phyloP scores from a whole-genome alignment of 805 yeast species.

The Teunomyces gatunensis region DNA sequence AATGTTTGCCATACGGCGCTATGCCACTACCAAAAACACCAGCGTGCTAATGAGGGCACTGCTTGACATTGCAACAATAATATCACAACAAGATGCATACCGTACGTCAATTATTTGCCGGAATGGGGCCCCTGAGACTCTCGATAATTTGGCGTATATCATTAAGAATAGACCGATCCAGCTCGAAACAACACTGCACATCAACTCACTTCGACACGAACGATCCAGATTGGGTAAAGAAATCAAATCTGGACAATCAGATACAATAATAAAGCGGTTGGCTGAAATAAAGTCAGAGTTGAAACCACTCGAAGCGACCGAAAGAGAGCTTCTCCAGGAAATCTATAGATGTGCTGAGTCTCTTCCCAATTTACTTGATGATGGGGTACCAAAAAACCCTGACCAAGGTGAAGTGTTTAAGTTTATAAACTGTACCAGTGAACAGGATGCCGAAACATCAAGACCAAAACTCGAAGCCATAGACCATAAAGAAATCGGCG shows the following conservation, averaged over 20 bases:
- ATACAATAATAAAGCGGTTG: slow-evolving; percentile 16
- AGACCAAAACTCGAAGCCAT: slow-evolving; percentile 13
- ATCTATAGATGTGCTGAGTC: slow-evolving; percentile 43
- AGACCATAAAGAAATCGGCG: slow-evolving; percentile 76
- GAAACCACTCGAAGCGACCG: slow-evolving; percentile 24
- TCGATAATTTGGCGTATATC: slow-evolving; percentile 23
- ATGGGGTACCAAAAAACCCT: slow-evolving; percentile 40
- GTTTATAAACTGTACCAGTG: slow-evolving; percentile 50
- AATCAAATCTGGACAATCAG: slow-evolving; percentile 14
- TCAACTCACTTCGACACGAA: slow-evolving; percentile 26
- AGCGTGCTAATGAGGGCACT: slow-evolving; percentile 19
- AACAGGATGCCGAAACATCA: slow-evolving; percentile 17
- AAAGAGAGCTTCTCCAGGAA: slow-evolving; percentile 28
- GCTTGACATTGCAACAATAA: slow-evolving; percentile 22
- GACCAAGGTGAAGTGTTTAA: slow-evolving; percentile 45
- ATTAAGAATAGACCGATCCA: slow-evolving; percentile 24
- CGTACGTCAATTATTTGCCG: slow-evolving; percentile 29
- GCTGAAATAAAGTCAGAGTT: slow-evolving; percentile 23
- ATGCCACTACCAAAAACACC: slow-evolving; percentile 11
- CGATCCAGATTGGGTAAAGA: slow-evolving; percentile 25
- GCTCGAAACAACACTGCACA: slow-evolving; percentile 16
- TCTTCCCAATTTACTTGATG: slow-evolving; percentile 63
- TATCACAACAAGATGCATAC: slow-evolving; percentile 18
- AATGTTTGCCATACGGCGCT: slow-evolving; percentile 2
- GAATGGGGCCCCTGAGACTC: slow-evolving; percentile 15